Evolutionary conservation across 768 basidiomycete genomes (phyloP).

Genomic region (Hortiboletus campestris): DNA sequence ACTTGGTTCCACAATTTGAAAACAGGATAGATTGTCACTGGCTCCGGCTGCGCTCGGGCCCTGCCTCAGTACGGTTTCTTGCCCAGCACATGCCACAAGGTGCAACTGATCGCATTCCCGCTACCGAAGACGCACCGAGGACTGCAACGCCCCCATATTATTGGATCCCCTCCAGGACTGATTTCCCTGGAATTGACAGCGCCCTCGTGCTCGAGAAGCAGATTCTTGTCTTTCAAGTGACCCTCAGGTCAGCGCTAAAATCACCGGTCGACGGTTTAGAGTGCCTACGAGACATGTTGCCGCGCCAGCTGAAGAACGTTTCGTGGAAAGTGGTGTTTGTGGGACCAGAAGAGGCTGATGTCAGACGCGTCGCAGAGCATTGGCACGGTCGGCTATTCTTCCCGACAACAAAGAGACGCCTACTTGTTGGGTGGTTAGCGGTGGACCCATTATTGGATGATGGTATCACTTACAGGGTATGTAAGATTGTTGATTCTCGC

Average conservation of each 20-base stretch:
- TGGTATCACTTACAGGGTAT: background rate
- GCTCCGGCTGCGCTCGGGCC: too few species aligned
- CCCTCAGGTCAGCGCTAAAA: rapidly evolving
- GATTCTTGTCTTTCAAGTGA: background rate
- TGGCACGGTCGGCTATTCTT: background rate
- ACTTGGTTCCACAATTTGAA: too few species aligned
- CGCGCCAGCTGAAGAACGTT: background rate
- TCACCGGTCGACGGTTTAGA: background rate
- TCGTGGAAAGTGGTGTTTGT: background rate
- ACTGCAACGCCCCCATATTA: background rate
- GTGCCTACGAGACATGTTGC: background rate
- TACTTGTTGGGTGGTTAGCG: background rate
- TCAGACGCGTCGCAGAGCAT: background rate
- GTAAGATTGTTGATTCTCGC: background rate
- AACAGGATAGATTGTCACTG: too few species aligned
- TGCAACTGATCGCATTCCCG: background rate
- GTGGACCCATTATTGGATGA: background rate
- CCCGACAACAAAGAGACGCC: background rate
- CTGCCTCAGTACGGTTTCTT: too few species aligned
- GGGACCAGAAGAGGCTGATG: rapidly evolving
- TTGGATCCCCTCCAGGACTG: background rate
- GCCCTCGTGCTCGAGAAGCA: background rate
- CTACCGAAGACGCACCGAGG: background rate
- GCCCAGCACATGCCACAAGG: too few species aligned
- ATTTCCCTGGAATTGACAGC: background rate